These are phyloP conservation scores for Alternaria sp. DNA, from an alignment of 2,329 filamentous ascomycete species.

Conservation along the genomic window DNA sequence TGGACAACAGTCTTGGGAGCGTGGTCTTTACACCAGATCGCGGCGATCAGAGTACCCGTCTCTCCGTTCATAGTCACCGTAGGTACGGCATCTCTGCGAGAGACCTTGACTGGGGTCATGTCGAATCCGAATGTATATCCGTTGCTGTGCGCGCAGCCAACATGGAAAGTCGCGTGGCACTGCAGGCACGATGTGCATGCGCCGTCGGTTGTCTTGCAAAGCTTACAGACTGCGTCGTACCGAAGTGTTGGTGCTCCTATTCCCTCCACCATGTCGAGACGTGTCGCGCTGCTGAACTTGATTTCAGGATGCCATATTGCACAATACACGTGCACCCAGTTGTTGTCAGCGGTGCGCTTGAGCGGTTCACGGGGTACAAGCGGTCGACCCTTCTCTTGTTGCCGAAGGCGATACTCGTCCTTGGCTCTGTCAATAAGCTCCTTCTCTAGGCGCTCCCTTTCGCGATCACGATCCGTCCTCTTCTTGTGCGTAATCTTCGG, in stretches of 20 bases:
- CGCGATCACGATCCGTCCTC: constrained; percentile 89
- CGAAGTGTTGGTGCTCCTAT: constrained; percentile 76
- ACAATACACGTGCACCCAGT: constrained; percentile 96
- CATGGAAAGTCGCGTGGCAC: constrained; percentile 76
- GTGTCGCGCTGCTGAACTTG: constrained; percentile 85
- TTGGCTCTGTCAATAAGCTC: constrained; percentile 80
- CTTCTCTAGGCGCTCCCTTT: constrained; percentile 84
- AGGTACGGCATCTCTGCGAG: constrained; percentile 78
- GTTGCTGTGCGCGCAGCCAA: constrained; percentile 86
- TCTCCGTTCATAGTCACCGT: constrained; percentile 83
- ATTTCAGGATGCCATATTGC: constrained; percentile 91
- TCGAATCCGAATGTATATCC: constrained; percentile 90
- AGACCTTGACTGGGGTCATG: constrained; percentile 86
- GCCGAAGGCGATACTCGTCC: constrained; percentile 81
- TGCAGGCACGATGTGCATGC: constrained; percentile 84
- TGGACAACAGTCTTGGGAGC: constrained; percentile 74
- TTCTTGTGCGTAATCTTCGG: constrained; percentile 82
- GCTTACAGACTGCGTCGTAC: constrained; percentile 80
- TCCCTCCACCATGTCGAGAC: constrained; percentile 85
- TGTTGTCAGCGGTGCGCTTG: constrained; percentile 94
- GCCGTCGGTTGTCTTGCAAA: constrained; percentile 77
- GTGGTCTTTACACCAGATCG: constrained; percentile 92
- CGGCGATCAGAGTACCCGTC: constrained; percentile 81
- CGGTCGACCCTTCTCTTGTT: constrained; percentile 84
- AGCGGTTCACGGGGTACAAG: constrained; percentile 85